Base-by-base conservation (phyloP, 1,284 basidiomycete genomes). In the Ustilago nuda region DNA sequence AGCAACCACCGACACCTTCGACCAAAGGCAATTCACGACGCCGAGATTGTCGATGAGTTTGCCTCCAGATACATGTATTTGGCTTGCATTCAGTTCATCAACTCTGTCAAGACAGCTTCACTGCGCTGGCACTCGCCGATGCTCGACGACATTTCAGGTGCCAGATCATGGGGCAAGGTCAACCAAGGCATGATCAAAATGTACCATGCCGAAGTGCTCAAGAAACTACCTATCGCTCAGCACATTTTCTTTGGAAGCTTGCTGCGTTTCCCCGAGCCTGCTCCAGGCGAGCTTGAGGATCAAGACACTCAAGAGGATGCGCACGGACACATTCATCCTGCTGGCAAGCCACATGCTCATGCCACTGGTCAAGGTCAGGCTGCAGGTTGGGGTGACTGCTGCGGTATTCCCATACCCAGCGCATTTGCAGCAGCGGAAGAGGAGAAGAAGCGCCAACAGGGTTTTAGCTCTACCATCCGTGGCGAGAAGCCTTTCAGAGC, bases 101-200 rank as follows among this genome's bases (percentile, higher is more conserved):
- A 98, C 86, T 94, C 94, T 17, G 93, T 84, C 77, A 98, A 99
- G 87, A 95, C 95, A 0, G 95, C 95, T 0, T 95, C 94, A 0
- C 88, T 99, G 3, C 90, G 95, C 56, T 99, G 96, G 97, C 97
- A 99, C 87, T 98, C 94, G 0, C 97, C 96, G 0, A 99, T 99
- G 96, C 90, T 99, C 12, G 94, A 98, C 84, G 96, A 98, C 85
- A 99, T 99, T 70, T 96, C 94, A 0, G 94, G 92, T 4, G 96
- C 97, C 61, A 97, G 95, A 87, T 93, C 94, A 2, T 98, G 95
- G 95, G 91, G 93, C 83, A 98, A 98, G 86, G 94, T 98, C 75
- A 98, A 99, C 86, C 87, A 89, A n/a, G 97, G 96, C 11, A 98
- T 99, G 94, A 89, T 93, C 86, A 99, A 98, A 87, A 99, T 99